Evolutionary conservation across 192 early-diverging fungal genomes (phyloP).

Genomic region (Rhizophagus sp.): DNA sequence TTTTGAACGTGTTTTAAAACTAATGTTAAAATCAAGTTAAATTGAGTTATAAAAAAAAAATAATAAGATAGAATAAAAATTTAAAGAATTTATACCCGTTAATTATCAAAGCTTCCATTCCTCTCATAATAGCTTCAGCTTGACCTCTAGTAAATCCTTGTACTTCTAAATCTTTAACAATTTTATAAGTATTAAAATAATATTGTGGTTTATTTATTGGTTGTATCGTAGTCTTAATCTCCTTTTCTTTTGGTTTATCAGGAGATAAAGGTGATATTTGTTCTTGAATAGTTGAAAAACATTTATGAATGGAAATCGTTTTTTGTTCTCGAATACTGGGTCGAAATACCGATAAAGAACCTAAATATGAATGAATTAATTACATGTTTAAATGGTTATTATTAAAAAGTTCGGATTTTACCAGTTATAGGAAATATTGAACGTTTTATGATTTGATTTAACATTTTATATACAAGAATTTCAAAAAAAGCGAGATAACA

Average conservation of each 20-base stretch:
- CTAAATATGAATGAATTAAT: no score
- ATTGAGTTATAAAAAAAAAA: not conserved
- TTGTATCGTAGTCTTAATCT: not conserved
- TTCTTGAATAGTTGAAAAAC: not conserved
- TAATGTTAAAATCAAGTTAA: constrained; percentile 31
- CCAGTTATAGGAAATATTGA: not conserved
- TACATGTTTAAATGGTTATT: no score
- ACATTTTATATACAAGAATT: not conserved
- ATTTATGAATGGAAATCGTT: no score
- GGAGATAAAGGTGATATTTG: not conserved
- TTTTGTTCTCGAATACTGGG: no score
- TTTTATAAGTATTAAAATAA: constrained; percentile 79
- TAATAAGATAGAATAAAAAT: constrained; percentile 1
- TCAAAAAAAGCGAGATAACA: no score
- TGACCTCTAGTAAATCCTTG: constrained; percentile 72
- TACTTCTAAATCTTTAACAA: constrained; percentile 63
- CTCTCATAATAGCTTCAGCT: constrained; percentile 73
- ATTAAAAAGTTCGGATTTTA: no score
- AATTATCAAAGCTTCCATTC: constrained; percentile 67
- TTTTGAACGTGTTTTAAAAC: constrained; percentile 47
- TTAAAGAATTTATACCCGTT: constrained; percentile 49
- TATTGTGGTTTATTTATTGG: constrained; percentile 36
- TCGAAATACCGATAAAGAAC: no score
- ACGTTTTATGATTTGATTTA: not conserved
- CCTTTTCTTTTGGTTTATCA: not conserved